Evolutionary conservation across 805 yeast species (phyloP), one percentile per base, ranked within the genome.

Genomic region (Saccharomycopsis vini): DNA sequence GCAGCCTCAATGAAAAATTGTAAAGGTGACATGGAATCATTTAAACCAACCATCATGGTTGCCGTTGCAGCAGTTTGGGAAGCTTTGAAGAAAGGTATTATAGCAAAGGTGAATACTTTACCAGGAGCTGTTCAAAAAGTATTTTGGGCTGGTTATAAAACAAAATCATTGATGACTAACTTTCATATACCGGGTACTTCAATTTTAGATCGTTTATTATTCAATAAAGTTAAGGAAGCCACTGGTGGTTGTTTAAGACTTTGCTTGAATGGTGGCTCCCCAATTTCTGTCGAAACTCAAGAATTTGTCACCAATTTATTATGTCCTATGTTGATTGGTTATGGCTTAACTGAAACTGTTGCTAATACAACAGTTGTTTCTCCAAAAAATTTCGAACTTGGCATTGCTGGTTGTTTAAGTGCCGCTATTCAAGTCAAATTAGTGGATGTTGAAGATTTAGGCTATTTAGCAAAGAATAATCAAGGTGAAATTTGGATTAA

Each of bases 51-150:
- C 4, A 65, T 89, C 54, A 84, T 92, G 95, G 96, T 88, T 52
- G 98, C 96, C 63, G 98, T 92, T 45, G 97, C 97, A 15, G 95
- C 97, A 3, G 97, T 92, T 42, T 92, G 96, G 95, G 98, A 92
- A 69, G 73, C 82, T 31, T 86, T 92, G 49, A 82, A 89, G 63
- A 92, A 92, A 70, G 98, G 98, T 47, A 82, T 92, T 47, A 49
- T 86, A 46, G 75, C 75, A 44, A 88, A 89, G 66, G 75, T 92
- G 52, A 68, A 71, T 52, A 73, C 77, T 56, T 70, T 71, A 56
- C 82, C 95, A 15, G 55, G 76, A 13, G 54, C 79, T 20, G 71
- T 74, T 26, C 95, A 87, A 65, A 83, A 76, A 61, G 57, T 90
- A 36, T 92, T 92, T 62, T 92, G 98, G 97, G 71, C 77, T 23